Evolutionary conservation across 768 basidiomycete species (phyloP), one percentile per base, ranked within the genome.

Genomic region (Crucibulum laeve): DNA sequence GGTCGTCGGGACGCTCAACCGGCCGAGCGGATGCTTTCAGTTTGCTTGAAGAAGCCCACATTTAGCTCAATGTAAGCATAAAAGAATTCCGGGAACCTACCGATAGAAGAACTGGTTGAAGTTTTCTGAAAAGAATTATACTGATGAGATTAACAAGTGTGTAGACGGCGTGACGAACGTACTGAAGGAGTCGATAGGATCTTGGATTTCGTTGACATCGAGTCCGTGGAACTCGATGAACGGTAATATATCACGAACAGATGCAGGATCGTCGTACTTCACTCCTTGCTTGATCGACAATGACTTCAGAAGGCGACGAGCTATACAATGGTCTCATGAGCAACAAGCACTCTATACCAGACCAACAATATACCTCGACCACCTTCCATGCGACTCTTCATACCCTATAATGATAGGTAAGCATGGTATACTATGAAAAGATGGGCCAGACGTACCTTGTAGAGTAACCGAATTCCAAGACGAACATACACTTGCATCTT

Each of bases 401-500:
- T 88, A 18, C 92, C 93, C 80, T 87, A 46, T 5, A 45, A 19
- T 32, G 2, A 42, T 7, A 26, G 17, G 22, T 7, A 46, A 21
- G 45, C 28, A 24, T 38, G 10, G 24, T 23, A 19, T 14, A 11
- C n/a, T 14, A 5, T 15, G 21, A 11, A 36, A 21, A 30, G 7
- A 10, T 4, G 25, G 18, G 6, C 13, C 18, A 43, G 11, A 28
- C 6, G 6, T 49, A 75, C 82, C 76, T 88, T 90, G 73, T 98
- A 99, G 47, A 97, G 60, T 45, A 99, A 57, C 21, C 95, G 73
- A 55, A 99, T 99, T 2, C 95, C 95, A 13, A 99, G 66, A 28
- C 94, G 71, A 0, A 97, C 91, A 58, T 96, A 97, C 1, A 77
- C 75, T 56, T 93, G 86, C 92, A 97, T 99, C 71, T 97, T 98